Conservation (phyloP, 129 eudicot genomes). For the Artemisia tridentata region DNA sequence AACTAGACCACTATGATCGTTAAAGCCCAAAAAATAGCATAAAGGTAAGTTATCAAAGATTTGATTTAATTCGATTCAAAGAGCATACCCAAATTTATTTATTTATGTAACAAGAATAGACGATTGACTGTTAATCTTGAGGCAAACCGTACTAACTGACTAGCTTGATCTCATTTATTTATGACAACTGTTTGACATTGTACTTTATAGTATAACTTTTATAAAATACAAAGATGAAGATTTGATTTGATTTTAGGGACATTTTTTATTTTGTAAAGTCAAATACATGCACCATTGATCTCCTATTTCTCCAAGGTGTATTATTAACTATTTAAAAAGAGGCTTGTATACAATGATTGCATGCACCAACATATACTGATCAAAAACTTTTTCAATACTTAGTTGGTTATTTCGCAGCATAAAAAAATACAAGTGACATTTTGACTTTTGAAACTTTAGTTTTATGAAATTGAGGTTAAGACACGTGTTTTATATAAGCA, state of each 20-base stretch:
- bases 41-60: neutral
- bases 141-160: neutral
- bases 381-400: slow-evolving; percentile 15
- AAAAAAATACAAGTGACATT: slow-evolving; percentile 7
- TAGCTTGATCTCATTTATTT: neutral
- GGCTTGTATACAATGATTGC: slow-evolving; percentile 29
- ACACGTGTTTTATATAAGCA: neutral
- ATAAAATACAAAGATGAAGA: slow-evolving; percentile 12
- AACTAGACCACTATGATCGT: neutral
- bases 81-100: neutral
- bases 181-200: slow-evolving; percentile 16
- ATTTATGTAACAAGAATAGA: neutral
- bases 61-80: neutral
- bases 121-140: neutral
- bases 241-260: slow-evolving; percentile 28
- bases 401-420: slow-evolving; percentile 9
- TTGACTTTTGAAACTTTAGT: slow-evolving; percentile 1
- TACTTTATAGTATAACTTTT: neutral
- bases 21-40: neutral
- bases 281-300: slow-evolving; percentile 39
- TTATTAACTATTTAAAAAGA: slow-evolving; percentile 16
- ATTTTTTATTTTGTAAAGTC: slow-evolving; percentile 25
- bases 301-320: slow-evolving; percentile 33
- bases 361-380: slow-evolving; percentile 18
- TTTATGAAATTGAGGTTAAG: neutral